Percentiles rank a stretch among this genome's conserved stretches.
Evolutionary conservation across 2,329 filamentous ascomycete species (phyloP).

Genomic region (Chaetomiaceae sp.): DNA sequence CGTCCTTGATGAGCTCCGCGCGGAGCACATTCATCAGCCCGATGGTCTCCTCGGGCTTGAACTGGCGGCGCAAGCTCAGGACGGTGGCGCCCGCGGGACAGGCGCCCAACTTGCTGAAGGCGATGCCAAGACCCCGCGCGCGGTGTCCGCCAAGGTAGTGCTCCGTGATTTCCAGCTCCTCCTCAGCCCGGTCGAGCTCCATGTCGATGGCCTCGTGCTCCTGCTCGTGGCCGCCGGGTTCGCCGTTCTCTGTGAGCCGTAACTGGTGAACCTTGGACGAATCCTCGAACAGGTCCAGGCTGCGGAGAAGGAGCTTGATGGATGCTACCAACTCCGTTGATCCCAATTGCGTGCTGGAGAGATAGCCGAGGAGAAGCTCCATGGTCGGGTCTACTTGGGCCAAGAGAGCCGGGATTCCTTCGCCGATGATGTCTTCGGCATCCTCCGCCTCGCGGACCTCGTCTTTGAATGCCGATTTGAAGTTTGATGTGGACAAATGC

Average conservation of each 20-base stretch:
- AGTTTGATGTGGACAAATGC: conserved; percentile 53
- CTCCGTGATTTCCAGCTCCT: conserved; percentile 62
- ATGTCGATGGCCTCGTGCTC: conserved; percentile 38
- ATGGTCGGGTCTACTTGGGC: conserved; percentile 62
- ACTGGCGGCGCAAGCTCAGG: conserved; percentile 54
- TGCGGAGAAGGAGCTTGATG: conserved; percentile 61
- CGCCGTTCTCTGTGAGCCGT: conserved; percentile 29
- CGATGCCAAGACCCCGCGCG: conserved; percentile 58
- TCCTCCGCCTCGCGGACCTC: conserved; percentile 39
- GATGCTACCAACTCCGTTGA: conserved; percentile 60
- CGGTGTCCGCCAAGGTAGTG: conserved; percentile 61
- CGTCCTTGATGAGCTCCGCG: conserved; percentile 65
- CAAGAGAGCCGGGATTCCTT: conserved; percentile 57
- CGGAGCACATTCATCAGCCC: conserved; percentile 67
- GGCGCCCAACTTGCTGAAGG: conserved; percentile 62
- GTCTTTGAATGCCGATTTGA: conserved; percentile 51
- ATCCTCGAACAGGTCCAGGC: conserved; percentile 54
- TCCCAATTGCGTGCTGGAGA: conserved; percentile 60
- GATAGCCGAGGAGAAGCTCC: conserved; percentile 58
- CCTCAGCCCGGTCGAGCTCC: conserved; percentile 55
- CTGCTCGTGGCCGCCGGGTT: conserved; percentile 20
- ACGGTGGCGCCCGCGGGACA: conserved; percentile 57
- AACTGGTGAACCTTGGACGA: conserved; percentile 27
- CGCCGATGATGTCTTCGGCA: conserved; percentile 44
- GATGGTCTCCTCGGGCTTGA: conserved; percentile 62